These are phyloP conservation scores for Malania oleifera DNA, from an alignment of 164 flowering plant genomes.

Conservation along the genomic window DNA sequence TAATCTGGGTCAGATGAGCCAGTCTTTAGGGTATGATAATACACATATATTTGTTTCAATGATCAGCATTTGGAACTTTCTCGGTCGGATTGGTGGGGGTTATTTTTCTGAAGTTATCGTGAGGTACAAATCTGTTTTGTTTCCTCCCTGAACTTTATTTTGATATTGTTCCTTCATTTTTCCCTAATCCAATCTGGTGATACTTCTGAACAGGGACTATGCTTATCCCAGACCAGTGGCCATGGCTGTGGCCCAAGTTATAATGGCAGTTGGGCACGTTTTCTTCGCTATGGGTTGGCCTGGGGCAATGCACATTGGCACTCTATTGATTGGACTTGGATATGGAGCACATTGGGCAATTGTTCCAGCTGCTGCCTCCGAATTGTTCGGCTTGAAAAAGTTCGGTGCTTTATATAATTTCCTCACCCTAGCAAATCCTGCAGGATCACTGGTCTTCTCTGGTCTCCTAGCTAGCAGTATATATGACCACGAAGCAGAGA, in stretches of 20 bases:
- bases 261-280: constrained; percentile 86
- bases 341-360: constrained; percentile 99
- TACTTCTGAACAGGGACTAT: constrained; percentile 46
- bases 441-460: constrained; percentile 81
- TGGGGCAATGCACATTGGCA: constrained; percentile 80
- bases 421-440: constrained; percentile 83
- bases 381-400: constrained; percentile 87
- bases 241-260: constrained; percentile 68
- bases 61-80: constrained; percentile 99
- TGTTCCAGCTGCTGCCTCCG: constrained; percentile 93
- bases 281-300: constrained; percentile 89
- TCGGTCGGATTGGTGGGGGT: constrained; percentile 98
- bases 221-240: constrained; percentile 87
- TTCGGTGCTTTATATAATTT: constrained; percentile 94
- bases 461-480: constrained; percentile 81
- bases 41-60: constrained; percentile 91
- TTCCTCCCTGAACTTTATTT: neutral
- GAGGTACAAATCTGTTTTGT: constrained; percentile 35
- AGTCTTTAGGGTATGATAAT: constrained; percentile 79
- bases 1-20: constrained; percentile 95
- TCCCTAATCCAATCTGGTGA: constrained; percentile 2
- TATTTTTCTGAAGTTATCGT: constrained; percentile 87
- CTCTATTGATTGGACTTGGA: constrained; percentile 87
- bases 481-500: constrained; percentile 87
- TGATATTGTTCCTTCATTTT: neutral